These are phyloP conservation scores for Entrophospora sp. DNA, from an alignment of 192 early-diverging fungal genomes.

Conservation along the genomic window DNA sequence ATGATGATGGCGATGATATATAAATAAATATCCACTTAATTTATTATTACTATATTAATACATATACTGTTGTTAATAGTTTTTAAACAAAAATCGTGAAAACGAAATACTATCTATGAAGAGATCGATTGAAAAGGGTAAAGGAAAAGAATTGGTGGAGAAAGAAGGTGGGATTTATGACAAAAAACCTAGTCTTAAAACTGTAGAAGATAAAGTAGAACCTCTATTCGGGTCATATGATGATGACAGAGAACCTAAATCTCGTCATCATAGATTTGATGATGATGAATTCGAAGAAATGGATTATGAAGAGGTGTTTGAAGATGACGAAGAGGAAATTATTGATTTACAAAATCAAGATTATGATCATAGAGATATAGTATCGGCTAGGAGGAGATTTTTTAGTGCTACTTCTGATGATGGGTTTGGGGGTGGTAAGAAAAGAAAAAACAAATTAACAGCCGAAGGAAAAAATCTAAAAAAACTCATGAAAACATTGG, in stretches of 20 bases:
- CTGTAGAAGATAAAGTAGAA: conserved; percentile 19
- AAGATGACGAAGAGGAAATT: conserved; percentile 75
- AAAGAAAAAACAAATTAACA: conserved; percentile 27
- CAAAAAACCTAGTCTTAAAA: neutral
- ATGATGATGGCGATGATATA: no score
- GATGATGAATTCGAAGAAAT: conserved; percentile 48
- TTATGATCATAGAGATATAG: conserved; percentile 13
- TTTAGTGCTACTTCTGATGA: conserved; percentile 31
- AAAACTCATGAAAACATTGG: conserved; percentile 54
- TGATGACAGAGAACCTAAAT: conserved; percentile 25
- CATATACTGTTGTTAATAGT: conserved; percentile 31
- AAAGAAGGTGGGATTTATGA: conserved; percentile 8
- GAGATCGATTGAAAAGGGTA: conserved; percentile 28
- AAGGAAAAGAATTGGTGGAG: conserved; percentile 3
- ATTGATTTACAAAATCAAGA: neutral
- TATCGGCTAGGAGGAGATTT: conserved; percentile 16
- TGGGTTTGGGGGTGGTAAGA: conserved; percentile 30
- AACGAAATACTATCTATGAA: conserved; percentile 45
- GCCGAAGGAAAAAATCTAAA: conserved; percentile 43
- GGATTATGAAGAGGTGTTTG: conserved; percentile 74
- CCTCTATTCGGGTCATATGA: conserved; percentile 34
- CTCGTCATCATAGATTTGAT: conserved; percentile 1
- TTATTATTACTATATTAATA: neutral
- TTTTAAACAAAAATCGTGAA: conserved; percentile 27
- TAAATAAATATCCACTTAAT: neutral